Evolutionary conservation across 2,329 filamentous ascomycete genomes (phyloP).

Genomic region (Furcasterigmium furcatum): DNA sequence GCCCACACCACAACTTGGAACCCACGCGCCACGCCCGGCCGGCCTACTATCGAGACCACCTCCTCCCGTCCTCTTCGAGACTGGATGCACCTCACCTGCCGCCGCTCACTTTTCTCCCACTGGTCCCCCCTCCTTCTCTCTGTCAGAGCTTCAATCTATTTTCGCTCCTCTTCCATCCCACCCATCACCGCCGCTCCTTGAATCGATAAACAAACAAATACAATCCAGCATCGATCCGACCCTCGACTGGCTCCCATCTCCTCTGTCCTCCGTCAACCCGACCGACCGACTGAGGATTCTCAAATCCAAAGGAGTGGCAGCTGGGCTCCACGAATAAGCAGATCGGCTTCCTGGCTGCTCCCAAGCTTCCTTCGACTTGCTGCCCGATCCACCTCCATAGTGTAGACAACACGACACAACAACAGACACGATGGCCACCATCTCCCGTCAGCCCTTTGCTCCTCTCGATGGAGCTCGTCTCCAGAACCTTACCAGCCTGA

Average conservation of each 20-base stretch:
- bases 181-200: not conserved
- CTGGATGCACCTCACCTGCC: too few species aligned
- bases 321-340: not conserved
- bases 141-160: not conserved
- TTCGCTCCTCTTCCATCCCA: not conserved
- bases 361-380: not conserved
- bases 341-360: not conserved
- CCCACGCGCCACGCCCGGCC: not conserved
- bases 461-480: constrained; percentile 67
- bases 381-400: not conserved
- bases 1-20: not conserved
- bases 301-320: not conserved
- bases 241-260: not conserved
- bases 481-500: constrained; percentile 69
- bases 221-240: not conserved
- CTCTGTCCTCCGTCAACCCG: too few species aligned
- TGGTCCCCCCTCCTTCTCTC: not conserved
- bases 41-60: not conserved
- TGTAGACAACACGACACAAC: not conserved
- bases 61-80: not conserved
- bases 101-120: not conserved
- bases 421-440: constrained; percentile 44
- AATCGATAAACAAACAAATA: not conserved
- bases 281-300: too few species aligned
- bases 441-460: constrained; percentile 70